phyloP scores from a whole-genome alignment of 129 eudicot genomes.

The Oenanthe sinensis region DNA sequence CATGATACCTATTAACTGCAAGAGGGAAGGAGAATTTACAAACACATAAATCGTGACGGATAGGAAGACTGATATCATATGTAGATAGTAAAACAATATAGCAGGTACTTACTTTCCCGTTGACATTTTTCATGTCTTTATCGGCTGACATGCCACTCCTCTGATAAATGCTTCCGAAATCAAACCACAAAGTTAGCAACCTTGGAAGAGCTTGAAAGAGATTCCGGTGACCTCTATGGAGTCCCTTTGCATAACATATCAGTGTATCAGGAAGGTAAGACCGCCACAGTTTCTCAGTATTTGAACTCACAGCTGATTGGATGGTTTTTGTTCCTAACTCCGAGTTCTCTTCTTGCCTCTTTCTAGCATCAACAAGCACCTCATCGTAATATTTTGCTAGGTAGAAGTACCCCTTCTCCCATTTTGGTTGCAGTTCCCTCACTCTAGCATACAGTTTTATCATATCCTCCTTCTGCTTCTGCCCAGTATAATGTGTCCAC shows the following conservation, averaged over 20 bases:
- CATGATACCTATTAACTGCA: conserved; percentile 75
- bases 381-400: conserved; percentile 90
- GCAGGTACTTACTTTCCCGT: conserved; percentile 46
- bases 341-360: conserved; percentile 70
- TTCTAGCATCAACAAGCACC: conserved; percentile 89
- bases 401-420: conserved; percentile 96
- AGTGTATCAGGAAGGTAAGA: conserved; percentile 71
- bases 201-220: conserved; percentile 98
- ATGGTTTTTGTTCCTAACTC: conserved; percentile 42
- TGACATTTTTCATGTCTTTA: conserved; percentile 65
- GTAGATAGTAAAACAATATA: conserved; percentile 6
- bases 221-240: conserved; percentile 90
- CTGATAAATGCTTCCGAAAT: conserved; percentile 75
- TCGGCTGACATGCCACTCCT: conserved; percentile 48
- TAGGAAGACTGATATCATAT: neutral
- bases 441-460: conserved; percentile 76
- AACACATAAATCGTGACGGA: neutral
- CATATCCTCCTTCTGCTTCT: conserved; percentile 93
- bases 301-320: conserved; percentile 37
- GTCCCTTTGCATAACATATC: conserved; percentile 91
- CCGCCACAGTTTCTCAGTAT: conserved; percentile 77
- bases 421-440: conserved; percentile 84
- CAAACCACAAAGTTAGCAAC: conserved; percentile 93
- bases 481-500: conserved; percentile 95
- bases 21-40: neutral